These are phyloP conservation scores for Nigrospora oryzae DNA, from an alignment of 2,329 filamentous ascomycete genomes.

Conservation along the genomic window DNA sequence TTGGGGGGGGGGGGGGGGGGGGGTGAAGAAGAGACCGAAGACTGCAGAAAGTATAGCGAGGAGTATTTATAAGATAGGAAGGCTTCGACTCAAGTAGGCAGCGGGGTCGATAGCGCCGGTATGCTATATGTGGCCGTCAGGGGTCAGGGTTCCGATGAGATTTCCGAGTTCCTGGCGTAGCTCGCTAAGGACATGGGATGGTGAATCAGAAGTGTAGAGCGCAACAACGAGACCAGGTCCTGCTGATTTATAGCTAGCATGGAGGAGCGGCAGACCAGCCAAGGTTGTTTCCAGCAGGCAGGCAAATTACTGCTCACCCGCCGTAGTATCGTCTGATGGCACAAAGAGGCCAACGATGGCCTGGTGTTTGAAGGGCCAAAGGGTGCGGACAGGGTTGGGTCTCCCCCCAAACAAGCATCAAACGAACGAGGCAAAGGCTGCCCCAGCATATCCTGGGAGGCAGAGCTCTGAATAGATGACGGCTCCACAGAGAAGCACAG, in stretches of 20 bases:
- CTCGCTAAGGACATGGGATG: conserved; percentile 1
- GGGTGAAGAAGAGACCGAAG: no score
- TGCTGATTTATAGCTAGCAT: no score
- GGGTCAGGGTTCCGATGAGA: conserved; percentile 9
- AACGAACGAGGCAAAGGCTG: conserved; percentile 24
- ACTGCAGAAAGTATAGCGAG: no score
- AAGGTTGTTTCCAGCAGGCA: no score
- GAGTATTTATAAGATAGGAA: no score
- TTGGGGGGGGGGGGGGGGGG: no score
- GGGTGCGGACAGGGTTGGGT: conserved; percentile 25
- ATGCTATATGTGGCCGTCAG: conserved; percentile 9
- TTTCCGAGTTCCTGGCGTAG: conserved; percentile 13
- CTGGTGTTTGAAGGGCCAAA: conserved; percentile 30
- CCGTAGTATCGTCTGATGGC: conserved; percentile 3
- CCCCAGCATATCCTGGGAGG: conserved; percentile 10
- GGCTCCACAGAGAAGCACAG: conserved; percentile 9
- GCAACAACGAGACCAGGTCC: no score
- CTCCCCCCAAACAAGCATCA: conserved; percentile 36
- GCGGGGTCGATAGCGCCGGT: conserved; percentile 11
- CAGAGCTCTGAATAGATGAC: conserved; percentile 1
- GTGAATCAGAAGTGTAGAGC: no score
- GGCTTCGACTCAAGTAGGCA: conserved; percentile 1
- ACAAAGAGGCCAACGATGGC: conserved; percentile 7
- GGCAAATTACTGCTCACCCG: no score
- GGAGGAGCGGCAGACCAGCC: no score